A percentile compares a stretch with the other conserved stretches of the same genome.
Conservation (phyloP, 192 early-diverging fungal species). For the Podila minutissima region DNA sequence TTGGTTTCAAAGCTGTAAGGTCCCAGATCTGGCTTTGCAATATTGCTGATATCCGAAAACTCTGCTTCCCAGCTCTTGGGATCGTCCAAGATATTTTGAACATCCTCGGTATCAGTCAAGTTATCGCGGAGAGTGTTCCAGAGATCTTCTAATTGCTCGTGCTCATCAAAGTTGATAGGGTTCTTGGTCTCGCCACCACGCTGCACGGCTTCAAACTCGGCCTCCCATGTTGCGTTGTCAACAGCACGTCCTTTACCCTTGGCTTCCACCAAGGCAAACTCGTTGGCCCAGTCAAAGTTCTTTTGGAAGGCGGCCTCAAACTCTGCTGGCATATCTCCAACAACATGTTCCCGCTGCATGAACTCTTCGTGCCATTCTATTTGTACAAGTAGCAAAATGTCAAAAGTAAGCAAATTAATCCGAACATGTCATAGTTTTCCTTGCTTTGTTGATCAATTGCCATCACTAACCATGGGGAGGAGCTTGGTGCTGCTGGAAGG, state of each 20-base stretch:
- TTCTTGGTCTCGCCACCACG: slow-evolving; percentile 44
- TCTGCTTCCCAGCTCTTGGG: slow-evolving; percentile 42
- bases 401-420: background rate
- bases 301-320: slow-evolving; percentile 69
- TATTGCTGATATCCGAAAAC: slow-evolving; percentile 55
- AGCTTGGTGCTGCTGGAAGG: slow-evolving; percentile 51
- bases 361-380: slow-evolving; percentile 64
- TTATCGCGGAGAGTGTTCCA: slow-evolving; percentile 62
- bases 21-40: slow-evolving; percentile 73
- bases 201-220: slow-evolving; percentile 65
- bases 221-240: slow-evolving; percentile 64
- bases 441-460: too few species aligned
- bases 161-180: slow-evolving; percentile 54
- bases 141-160: slow-evolving; percentile 60
- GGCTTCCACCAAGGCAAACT: slow-evolving; percentile 73
- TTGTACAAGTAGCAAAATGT: background rate
- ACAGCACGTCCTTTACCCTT: slow-evolving; percentile 61
- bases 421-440: too few species aligned
- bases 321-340: slow-evolving; percentile 56
- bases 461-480: slow-evolving; percentile 30
- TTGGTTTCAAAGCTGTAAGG: slow-evolving; percentile 85
- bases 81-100: slow-evolving; percentile 47
- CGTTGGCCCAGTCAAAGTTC: slow-evolving; percentile 79
- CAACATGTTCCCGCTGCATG: slow-evolving; percentile 55
- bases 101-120: slow-evolving; percentile 28